phyloP scores from a whole-genome alignment of 176 grass and related monocot genomes.

The Eleusine coracana region DNA sequence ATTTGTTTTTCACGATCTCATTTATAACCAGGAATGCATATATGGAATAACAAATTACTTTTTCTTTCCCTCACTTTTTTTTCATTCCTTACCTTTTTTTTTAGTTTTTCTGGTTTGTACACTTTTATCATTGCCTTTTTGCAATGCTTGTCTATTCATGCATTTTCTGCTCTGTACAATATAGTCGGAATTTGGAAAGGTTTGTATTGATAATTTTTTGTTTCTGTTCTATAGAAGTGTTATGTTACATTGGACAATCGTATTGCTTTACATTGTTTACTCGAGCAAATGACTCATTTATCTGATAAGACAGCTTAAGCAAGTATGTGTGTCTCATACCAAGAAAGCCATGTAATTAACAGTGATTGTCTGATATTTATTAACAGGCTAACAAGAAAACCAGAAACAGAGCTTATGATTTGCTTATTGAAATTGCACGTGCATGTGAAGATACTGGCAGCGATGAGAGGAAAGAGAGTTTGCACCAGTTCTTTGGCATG shows the following conservation, averaged over 20 bases:
- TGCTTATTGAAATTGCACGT: slow-evolving; percentile 90
- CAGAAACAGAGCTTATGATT: slow-evolving; percentile 88
- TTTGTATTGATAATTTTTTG: neutral
- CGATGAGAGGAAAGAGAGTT: slow-evolving; percentile 63
- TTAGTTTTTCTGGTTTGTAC: neutral
- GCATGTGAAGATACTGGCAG: slow-evolving; percentile 74
- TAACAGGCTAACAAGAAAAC: slow-evolving; percentile 89
- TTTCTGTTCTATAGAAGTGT: neutral
- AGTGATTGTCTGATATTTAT: slow-evolving; percentile 48
- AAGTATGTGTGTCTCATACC: neutral
- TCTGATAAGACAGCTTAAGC: slow-evolving; percentile 21
- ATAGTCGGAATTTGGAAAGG: neutral
- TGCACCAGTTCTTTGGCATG: slow-evolving; percentile 85
- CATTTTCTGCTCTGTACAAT: slow-evolving; percentile 29
- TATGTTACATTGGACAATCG: neutral
- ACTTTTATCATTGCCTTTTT: neutral
- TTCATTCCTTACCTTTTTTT: too few species aligned
- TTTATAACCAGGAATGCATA: slow-evolving; percentile 9
- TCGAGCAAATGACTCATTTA: neutral
- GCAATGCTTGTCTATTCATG: neutral
- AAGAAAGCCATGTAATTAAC: slow-evolving; percentile 16
- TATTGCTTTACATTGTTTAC: neutral
- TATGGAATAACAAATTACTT: neutral
- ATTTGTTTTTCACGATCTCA: slow-evolving; percentile 16
- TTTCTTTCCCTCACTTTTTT: too few species aligned